Base-by-base conservation (phyloP, 75 land plant genomes). In the Larix kaempferi region DNA sequence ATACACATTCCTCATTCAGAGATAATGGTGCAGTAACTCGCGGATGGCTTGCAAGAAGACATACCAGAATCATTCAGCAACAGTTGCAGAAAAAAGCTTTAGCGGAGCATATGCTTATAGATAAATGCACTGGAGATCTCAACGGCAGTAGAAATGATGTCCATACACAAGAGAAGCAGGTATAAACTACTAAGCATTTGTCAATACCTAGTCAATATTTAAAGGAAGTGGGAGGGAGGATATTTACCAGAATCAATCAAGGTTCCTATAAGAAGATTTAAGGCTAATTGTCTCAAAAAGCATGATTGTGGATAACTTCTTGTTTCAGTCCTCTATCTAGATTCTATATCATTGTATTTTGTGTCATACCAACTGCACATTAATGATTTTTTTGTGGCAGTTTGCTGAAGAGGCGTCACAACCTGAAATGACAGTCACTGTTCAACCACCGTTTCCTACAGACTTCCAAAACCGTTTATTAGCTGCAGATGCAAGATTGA, bases 41-140 rank as follows among this genome's bases (percentile, higher is more conserved):
- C 62, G 94, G 90, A 61, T 92, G 92, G 90, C 77, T 90, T 57
- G 92, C 89, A 16, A 84, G 91, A 80, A 88, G 89, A 82, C 83
- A 80, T 74, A 41, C 35, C 0, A 6, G 25, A 35, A 33, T 44
- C 19, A 58, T 80, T 27, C 76, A 6, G 59, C 83, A 59, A 23
- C 59, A 82, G 35, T 26, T 80, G 62, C 83, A 73, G 39, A 29
- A 77, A 49, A 44, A 52, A 56, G 21, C 11, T 37, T 7, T 69
- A 41, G 14, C 13, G 41, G 49, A 44, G 25, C 16, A 65, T 33
- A 17, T 33, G 4, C 39, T 65, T 65, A 41, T 3, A 33, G 39
- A 65, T 19, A 65, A 65, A 65, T 17, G 19, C 8, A 6, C 1
- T 35, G 37, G 69, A 17, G 69, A 65, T 65, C 69, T 35, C 16